Percentiles rank a stretch among this genome's conserved stretches.
phyloP scores from a whole-genome alignment of 2,329 filamentous ascomycete species.

The Alternaria novae-zelandiae region DNA sequence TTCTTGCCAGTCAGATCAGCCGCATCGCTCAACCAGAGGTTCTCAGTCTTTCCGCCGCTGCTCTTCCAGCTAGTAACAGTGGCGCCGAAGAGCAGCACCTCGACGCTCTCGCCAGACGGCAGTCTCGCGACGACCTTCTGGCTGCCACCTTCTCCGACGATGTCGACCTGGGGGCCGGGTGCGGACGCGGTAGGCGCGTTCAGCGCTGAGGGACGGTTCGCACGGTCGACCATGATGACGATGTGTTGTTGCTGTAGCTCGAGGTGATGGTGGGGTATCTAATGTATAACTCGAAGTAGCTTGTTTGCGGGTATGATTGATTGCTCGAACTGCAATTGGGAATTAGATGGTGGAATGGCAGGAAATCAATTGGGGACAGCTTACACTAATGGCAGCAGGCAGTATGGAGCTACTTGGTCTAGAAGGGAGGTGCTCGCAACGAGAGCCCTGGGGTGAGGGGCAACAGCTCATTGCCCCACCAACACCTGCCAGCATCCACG shows the following conservation, averaged over 20 bases:
- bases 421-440: conserved; percentile 17
- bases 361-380: background rate
- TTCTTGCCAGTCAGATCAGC: conserved; percentile 86
- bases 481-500: conserved; percentile 19
- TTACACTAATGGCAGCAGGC: conserved; percentile 14
- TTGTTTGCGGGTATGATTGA: background rate
- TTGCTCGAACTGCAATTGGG: conserved; percentile 1
- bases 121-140: conserved; percentile 78
- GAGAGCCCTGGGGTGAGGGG: conserved; percentile 22
- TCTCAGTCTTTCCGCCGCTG: conserved; percentile 72
- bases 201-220: conserved; percentile 80
- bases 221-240: conserved; percentile 74
- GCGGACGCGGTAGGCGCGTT: conserved; percentile 66
- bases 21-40: conserved; percentile 82
- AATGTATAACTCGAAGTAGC: background rate
- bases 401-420: conserved; percentile 12
- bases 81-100: conserved; percentile 87
- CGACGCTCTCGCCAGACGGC: conserved; percentile 84
- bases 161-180: conserved; percentile 71
- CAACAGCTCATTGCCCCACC: conserved; percentile 25
- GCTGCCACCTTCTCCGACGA: conserved; percentile 75
- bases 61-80: conserved; percentile 95
- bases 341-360: background rate
- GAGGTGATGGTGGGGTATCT: conserved; percentile 8
- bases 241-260: conserved; percentile 8